A percentile compares a stretch with the other conserved stretches of the same genome.
Evolutionary conservation across 2,329 filamentous ascomycete species (phyloP).

Genomic region (Penicillium sp.): DNA sequence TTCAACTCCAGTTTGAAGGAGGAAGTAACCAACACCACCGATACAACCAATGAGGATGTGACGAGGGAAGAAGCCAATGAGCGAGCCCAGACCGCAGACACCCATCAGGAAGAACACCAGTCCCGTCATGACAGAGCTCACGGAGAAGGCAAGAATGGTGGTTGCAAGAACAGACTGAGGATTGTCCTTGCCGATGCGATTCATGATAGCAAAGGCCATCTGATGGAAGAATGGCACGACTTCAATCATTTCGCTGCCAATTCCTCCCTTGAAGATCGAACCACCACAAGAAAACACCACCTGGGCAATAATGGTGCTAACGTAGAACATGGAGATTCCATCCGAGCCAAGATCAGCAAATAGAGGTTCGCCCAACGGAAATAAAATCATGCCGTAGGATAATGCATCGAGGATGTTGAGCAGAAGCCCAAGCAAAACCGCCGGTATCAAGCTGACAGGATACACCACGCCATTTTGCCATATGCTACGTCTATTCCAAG

Average conservation of each 20-base stretch:
- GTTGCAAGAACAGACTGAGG: constrained; percentile 85
- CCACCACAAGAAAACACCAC: constrained; percentile 77
- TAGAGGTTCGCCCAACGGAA: constrained; percentile 78
- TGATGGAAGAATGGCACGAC: constrained; percentile 98
- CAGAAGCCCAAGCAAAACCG: constrained; percentile 79
- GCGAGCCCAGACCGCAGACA: constrained; percentile 75
- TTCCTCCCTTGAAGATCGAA: constrained; percentile 81
- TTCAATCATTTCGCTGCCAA: constrained; percentile 97
- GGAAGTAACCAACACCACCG: constrained; percentile 91
- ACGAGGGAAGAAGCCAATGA: constrained; percentile 93
- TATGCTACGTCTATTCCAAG: constrained; percentile 64
- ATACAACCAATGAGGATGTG: constrained; percentile 97
- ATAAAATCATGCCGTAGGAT: constrained; percentile 95
- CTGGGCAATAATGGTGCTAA: constrained; percentile 93
- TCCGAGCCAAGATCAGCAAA: constrained; percentile 84
- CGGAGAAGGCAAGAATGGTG: constrained; percentile 82
- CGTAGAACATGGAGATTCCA: constrained; percentile 97
- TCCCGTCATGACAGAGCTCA: constrained; percentile 87
- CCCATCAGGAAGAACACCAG: constrained; percentile 89
- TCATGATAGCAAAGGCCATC: constrained; percentile 86
- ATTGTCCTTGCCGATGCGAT: constrained; percentile 69
- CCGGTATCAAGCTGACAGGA: constrained; percentile 68
- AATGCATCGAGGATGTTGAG: constrained; percentile 91
- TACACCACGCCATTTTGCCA: constrained; percentile 59
- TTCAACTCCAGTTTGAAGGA: constrained; percentile 85